Evolutionary conservation across 1,284 basidiomycete species (phyloP).

Genomic region (Ustilago sp.): DNA sequence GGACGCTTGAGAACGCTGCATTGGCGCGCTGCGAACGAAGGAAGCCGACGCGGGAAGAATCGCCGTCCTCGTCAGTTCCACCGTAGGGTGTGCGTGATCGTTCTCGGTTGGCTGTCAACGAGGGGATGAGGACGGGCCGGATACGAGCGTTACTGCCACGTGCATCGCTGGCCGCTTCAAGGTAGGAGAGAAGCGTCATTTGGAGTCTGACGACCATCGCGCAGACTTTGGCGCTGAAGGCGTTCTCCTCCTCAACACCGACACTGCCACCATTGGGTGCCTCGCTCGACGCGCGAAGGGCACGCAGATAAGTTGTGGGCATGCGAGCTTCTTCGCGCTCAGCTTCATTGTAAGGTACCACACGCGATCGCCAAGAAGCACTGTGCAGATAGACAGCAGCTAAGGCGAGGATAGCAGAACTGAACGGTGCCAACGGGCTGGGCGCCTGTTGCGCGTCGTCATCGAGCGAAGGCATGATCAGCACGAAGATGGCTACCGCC

Average conservation of each 20-base stretch:
- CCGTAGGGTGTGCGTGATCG: conserved; percentile 36
- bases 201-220: conserved; percentile 52
- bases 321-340: conserved; percentile 75
- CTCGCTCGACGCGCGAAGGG: conserved; percentile 40
- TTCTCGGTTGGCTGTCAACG: conserved; percentile 48
- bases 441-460: conserved; percentile 79
- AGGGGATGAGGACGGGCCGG: conserved; percentile 52
- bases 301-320: conserved; percentile 39
- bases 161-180: conserved; percentile 59
- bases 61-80: conserved; percentile 24
- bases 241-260: conserved; percentile 42
- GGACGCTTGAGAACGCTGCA: conserved; percentile 71
- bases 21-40: conserved; percentile 39
- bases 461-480: conserved; percentile 77
- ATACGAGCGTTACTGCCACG: conserved; percentile 32
- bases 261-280: conserved; percentile 18
- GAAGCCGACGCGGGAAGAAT: conserved; percentile 37
- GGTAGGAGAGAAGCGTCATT: conserved; percentile 57
- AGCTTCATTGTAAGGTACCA: conserved; percentile 78
- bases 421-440: conserved; percentile 72
- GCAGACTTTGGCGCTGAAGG: conserved; percentile 51
- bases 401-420: conserved; percentile 81
- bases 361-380: conserved; percentile 75
- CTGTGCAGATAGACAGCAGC: conserved; percentile 81
- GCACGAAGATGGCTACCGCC: conserved; percentile 78